Percentiles rank a stretch among this genome's conserved stretches.
Evolutionary conservation across 208 protist genomes (phyloP).

Genomic region (Wallacemonas sp.): DNA sequence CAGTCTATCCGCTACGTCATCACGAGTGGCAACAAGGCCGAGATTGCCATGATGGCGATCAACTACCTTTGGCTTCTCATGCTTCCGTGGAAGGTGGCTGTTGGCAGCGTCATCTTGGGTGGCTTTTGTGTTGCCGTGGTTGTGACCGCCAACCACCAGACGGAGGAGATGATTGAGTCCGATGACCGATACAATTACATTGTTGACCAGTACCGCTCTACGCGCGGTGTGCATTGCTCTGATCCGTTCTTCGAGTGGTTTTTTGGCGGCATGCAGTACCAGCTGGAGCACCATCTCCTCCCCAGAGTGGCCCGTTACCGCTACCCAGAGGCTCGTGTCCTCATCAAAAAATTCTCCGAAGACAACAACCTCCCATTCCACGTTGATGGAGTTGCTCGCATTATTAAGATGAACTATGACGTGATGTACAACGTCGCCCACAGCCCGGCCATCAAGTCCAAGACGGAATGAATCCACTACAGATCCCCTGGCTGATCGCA

Average conservation of each 20-base stretch:
- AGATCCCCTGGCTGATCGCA: too few relatives aligned
- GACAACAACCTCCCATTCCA: slow-evolving; percentile 75
- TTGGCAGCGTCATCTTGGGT: slow-evolving; percentile 69
- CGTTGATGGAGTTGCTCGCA: slow-evolving; percentile 56
- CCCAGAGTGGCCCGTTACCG: slow-evolving; percentile 70
- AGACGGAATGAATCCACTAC: neutral
- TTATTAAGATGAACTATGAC: slow-evolving; percentile 71
- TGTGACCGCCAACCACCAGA: slow-evolving; percentile 81
- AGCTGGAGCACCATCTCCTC: slow-evolving; percentile 85
- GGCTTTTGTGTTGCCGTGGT: slow-evolving; percentile 76
- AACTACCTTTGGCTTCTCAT: slow-evolving; percentile 73
- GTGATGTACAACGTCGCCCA: slow-evolving; percentile 42
- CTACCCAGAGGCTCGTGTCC: slow-evolving; percentile 53
- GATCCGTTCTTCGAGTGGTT: slow-evolving; percentile 81
- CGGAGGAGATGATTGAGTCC: slow-evolving; percentile 75
- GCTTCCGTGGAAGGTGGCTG: slow-evolving; percentile 61
- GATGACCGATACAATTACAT: slow-evolving; percentile 79
- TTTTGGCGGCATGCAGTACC: slow-evolving; percentile 87
- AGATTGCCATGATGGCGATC: slow-evolving; percentile 52
- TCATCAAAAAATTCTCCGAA: slow-evolving; percentile 76
- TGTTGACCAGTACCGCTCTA: slow-evolving; percentile 73
- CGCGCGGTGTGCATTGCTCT: slow-evolving; percentile 66
- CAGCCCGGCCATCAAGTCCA: slow-evolving; percentile 19
- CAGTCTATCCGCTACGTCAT: slow-evolving; percentile 69
- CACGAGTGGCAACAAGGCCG: slow-evolving; percentile 56